Evolutionary conservation across 805 yeast species (phyloP), one percentile per base, ranked within the genome.

Genomic region (Lipomyces lipofer): DNA sequence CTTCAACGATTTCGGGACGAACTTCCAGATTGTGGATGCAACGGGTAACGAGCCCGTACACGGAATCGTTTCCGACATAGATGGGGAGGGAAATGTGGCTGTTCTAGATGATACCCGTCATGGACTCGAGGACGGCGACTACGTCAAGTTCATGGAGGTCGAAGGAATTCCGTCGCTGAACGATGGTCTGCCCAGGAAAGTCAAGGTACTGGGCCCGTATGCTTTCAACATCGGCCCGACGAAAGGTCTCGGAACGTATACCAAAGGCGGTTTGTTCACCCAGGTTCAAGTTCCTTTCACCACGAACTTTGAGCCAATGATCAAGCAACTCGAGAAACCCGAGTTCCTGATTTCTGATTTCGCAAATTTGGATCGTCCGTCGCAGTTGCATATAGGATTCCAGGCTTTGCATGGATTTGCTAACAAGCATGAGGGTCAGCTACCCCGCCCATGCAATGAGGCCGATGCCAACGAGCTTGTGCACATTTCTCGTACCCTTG

Each of bases 331-430:
- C 59, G 68, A 72, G n/a, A 71, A 75, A 12, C 99, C 99, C 3
- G 97, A 88, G 66, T 86, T 74, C 65, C 68, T 87, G 36, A 77
- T 79, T 58, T 83, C 97, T 13, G 99, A 94, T 70, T 94, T 82
- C 70, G 97, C 97, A 55, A 94, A 94, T 71, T 86, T 92, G 64
- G 97, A 89, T 66, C 84, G 96, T 66, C 94, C 97, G 13, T 80
- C 85, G 21, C 96, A 88, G 73, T 80, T 86, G 61, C 99, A 94
- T 69, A 72, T 92, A 60, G 99, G 94, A 1, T 90, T 90, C 79
- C 88, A 88, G 72, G 97, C 96, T 2, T 76, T 94, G 52, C 84
- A 87, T 52, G 84, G 82, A 52, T 94, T 90, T 72, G 78, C 79
- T 63, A 74, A 77, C 27, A 77, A 75, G 63, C 81, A 88, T 69